Evolutionary conservation across 495 filamentous ascomycete genomes (phyloP), one percentile per base, ranked within the genome.

Genomic region (Beverwykella pulmonaria): DNA sequence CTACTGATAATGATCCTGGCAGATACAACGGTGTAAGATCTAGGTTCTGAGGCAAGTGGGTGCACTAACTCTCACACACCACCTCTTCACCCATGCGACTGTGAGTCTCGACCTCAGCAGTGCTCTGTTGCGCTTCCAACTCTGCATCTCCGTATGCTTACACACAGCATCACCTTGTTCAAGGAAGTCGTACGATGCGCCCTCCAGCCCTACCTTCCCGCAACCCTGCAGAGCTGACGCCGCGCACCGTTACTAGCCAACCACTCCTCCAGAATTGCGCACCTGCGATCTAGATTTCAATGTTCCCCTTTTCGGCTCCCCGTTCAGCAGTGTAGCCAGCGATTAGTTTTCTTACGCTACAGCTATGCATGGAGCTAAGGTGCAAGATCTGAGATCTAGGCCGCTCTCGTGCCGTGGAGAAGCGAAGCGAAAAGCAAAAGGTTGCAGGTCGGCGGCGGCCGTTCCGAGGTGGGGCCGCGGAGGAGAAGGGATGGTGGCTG

Each of bases 311-410:
- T 44, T 44, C 39, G 2, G 9, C 8, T 44, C 39, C 5, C 39
- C 39, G 39, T 44, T 3, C 39, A n/a, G 39, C 32, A 57, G 10
- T 57, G 53, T 29, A 17, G 50, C 50, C 14, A 8, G 26, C 7
- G 50, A 29, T 6, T 55, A 20, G 22, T 8, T 25, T 55, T 34
- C 26, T 55, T n/a, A n/a, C n/a, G n/a, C n/a, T n/a, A n/a, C n/a
- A n/a, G n/a, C n/a, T n/a, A n/a, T 15, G 27, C 29, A 29, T 55
- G 53, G 12, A 32, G 26, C 53, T 29, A 34, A 32, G 53, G 9
- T 1, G 6, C 10, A 32, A 2, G 53, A 55, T 55, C 49, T 32
- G 53, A 55, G 53, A 55, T 55, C 53, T 36, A 55, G 53, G 29
- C 53, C 53, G 39, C 39, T 34, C 32, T 5, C 8, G 39, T n/a